Conservation (phyloP, 768 basidiomycete species). For the Paxillus involutus region DNA sequence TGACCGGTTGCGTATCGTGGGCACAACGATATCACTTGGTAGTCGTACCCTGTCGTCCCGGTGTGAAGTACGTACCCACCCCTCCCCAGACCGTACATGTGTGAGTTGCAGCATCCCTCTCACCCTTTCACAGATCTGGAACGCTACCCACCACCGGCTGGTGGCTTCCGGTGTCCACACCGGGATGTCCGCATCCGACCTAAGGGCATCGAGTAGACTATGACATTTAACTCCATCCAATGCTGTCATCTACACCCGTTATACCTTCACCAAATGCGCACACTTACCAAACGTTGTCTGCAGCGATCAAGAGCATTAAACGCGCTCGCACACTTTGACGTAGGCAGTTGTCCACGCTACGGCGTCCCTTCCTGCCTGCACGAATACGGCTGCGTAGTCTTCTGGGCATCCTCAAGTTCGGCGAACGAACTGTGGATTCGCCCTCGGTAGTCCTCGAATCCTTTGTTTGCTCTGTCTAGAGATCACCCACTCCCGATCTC, state of each 20-base stretch:
- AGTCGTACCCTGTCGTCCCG: conserved; percentile 46
- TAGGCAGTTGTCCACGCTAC: no score
- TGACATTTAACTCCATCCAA: conserved; percentile 4
- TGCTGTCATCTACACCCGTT: background rate
- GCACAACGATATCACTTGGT: conserved; percentile 51
- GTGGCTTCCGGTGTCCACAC: conserved; percentile 55
- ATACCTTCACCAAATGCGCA: conserved; percentile 6
- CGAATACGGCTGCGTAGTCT: no score
- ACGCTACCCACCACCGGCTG: conserved; percentile 47
- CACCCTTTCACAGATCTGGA: conserved; percentile 49
- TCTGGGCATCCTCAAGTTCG: no score
- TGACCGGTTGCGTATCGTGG: conserved; percentile 50
- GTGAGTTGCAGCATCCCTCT: background rate
- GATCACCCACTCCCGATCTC: no score
- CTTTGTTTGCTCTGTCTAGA: no score
- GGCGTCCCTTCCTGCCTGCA: no score
- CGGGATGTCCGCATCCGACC: conserved; percentile 49
- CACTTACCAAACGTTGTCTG: no score
- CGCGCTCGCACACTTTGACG: no score
- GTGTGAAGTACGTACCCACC: conserved; percentile 41
- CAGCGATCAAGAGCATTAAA: no score
- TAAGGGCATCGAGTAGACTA: conserved; percentile 13
- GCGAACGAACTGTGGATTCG: no score
- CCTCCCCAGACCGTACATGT: background rate
- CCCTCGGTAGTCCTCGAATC: no score